Base-by-base conservation (phyloP, 768 basidiomycete genomes). In the Boletus barrowsii region DNA sequence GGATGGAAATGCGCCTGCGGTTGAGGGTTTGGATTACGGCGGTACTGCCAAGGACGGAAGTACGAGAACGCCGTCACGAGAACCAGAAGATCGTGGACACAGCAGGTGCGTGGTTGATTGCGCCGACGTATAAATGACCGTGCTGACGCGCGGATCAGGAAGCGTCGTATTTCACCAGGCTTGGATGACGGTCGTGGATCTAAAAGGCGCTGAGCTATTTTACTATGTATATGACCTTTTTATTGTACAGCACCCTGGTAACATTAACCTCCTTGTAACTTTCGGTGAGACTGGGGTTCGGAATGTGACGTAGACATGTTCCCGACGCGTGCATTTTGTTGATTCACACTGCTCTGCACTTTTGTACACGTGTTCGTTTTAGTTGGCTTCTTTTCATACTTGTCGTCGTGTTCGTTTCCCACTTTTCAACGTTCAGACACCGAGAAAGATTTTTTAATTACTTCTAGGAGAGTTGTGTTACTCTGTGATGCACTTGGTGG, bases 21-120 rank as follows among this genome's bases (percentile, higher is more conserved):
- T 90, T 13, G 90, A 93, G 65, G 90, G 91, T n/a, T 70, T 93
- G 63, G 91, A 93, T 67, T 93, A 93, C 61, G 90, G 89, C 3
- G 89, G 85, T 42, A 79, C 64, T 26, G 75, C 70, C 51, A 77
- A 79, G 59, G 76, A 79, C 40, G 71, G 29, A 29, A 9, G 68
- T 49, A 65, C 71, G 50, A 62, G 84, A 59, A 87, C 83, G 46
- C 79, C 84, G 0, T 84, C 82, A 49, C 79, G 80, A 18, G 86
- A 89, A 59, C 80, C 84, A 33, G 86, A 88, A 61, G 86, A 88
- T 48, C 78, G 86, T 59, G 75, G 77, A 56, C 79, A 81, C 51
- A 78, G 81, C 62, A 78, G 82, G 84, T 80, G 62, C 65, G 79
- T 60, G 11, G 5, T 11, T 36, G 35, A 36, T 32, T n/a, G 44